A percentile compares a stretch with the other conserved stretches of the same genome.
Conservation (phyloP, 1,284 basidiomycete genomes). For the Papiliotrema terrestris region DNA sequence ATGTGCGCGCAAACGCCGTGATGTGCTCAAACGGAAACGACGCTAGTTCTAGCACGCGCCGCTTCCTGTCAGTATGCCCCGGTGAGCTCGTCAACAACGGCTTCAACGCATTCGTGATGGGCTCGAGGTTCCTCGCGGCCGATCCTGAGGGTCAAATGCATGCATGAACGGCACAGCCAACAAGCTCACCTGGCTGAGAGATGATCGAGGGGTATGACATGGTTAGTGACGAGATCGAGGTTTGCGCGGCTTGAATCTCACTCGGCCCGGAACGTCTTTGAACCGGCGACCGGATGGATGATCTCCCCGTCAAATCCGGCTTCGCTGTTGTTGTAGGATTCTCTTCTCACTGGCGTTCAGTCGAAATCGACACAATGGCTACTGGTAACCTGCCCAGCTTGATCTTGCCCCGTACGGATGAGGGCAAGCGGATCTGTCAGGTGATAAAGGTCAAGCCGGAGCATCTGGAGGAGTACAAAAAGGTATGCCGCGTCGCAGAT, state of each 20-base stretch:
- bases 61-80: not conserved
- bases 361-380: constrained; percentile 5
- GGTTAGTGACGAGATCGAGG: not conserved
- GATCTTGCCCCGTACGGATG: constrained; percentile 44
- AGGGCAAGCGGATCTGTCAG: constrained; percentile 65
- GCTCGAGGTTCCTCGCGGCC: constrained; percentile 25
- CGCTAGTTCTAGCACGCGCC: constrained; percentile 30
- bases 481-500: constrained; percentile 27
- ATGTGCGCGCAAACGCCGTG: constrained; percentile 18
- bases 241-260: not conserved
- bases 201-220: constrained; percentile 34
- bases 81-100: constrained; percentile 12
- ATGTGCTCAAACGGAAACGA: constrained; percentile 34
- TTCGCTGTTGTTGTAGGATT: not conserved
- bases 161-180: not conserved
- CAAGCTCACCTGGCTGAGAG: constrained; percentile 19
- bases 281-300: not conserved
- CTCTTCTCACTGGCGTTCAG: too few relatives aligned
- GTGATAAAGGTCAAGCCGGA: constrained; percentile 70
- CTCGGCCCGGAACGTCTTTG: not conserved
- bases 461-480: constrained; percentile 63
- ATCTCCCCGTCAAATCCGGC: not conserved
- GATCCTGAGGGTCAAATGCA: constrained; percentile 19
- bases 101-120: constrained; percentile 23
- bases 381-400: constrained; percentile 18